These are phyloP conservation scores for Pueraria montana DNA, from an alignment of 306 rosid genomes.

Conservation along the genomic window DNA sequence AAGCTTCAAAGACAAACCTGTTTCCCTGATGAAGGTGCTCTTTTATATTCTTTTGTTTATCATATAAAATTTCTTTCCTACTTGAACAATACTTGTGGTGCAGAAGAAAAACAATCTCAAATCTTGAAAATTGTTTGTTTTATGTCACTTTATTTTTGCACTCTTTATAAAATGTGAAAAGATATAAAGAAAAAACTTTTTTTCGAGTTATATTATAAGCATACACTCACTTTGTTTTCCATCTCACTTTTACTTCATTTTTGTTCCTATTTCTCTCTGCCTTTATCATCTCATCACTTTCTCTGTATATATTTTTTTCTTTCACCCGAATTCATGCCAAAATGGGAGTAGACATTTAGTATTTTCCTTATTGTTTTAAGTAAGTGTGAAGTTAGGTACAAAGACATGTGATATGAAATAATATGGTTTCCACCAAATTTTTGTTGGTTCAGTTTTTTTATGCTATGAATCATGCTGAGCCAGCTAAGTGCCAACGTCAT, in stretches of 20 bases:
- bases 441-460: not conserved
- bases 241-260: not conserved
- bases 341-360: no score
- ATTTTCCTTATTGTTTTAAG: not conserved
- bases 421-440: not conserved
- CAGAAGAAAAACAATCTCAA: not conserved
- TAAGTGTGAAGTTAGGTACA: not conserved
- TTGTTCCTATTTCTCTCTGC: not conserved
- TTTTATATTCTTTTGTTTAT: not conserved
- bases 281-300: not conserved
- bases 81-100: not conserved
- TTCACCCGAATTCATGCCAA: no score
- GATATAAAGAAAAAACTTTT: no score
- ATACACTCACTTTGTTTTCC: not conserved
- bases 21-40: constrained; percentile 64
- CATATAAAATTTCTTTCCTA: not conserved
- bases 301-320: not conserved
- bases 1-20: constrained; percentile 71
- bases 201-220: no score
- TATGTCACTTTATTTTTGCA: no score
- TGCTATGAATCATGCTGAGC: not conserved
- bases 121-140: not conserved
- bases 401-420: not conserved
- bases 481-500: not conserved
- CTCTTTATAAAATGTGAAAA: no score